These are phyloP conservation scores for Parachaetomium inaequale DNA, from an alignment of 495 filamentous ascomycete genomes.

Conservation along the genomic window DNA sequence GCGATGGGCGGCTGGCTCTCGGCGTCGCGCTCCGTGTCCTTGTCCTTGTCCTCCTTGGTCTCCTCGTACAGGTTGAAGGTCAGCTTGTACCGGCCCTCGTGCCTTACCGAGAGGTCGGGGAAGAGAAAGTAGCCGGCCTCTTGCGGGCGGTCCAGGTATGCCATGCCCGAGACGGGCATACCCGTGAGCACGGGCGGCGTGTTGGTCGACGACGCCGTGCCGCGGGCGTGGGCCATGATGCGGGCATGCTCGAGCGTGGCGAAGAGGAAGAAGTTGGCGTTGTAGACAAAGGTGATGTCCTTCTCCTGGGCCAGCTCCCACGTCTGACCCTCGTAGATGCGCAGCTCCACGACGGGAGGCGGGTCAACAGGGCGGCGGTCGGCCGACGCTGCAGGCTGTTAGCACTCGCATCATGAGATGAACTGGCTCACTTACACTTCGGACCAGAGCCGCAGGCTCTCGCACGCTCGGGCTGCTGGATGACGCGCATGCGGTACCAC, in stretches of 20 bases:
- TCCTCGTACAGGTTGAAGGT: slow-evolving; percentile 93
- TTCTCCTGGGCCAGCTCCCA: slow-evolving; percentile 57
- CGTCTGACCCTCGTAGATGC: slow-evolving; percentile 74
- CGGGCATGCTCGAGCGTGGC: slow-evolving; percentile 87
- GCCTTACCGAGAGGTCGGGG: slow-evolving; percentile 92
- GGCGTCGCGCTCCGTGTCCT: slow-evolving; percentile 44
- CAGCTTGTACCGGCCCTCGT: slow-evolving; percentile 86
- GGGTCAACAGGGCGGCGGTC: slow-evolving; percentile 96
- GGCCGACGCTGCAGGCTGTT: slow-evolving; percentile 67
- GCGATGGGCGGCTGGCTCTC: slow-evolving; percentile 13
- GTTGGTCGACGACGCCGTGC: slow-evolving; percentile 58
- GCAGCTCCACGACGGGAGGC: slow-evolving; percentile 91
- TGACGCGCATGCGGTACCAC: slow-evolving; percentile 77
- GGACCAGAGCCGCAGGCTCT: slow-evolving; percentile 93
- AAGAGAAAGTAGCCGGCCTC: slow-evolving; percentile 98
- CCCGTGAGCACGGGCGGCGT: slow-evolving; percentile 85
- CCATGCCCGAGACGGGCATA: slow-evolving; percentile 93
- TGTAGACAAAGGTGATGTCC: slow-evolving; percentile 87
- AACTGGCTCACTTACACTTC: slow-evolving; percentile 64
- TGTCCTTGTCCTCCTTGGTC: slow-evolving; percentile 64
- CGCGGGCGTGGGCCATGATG: slow-evolving; percentile 76
- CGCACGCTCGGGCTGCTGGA: slow-evolving; percentile 94
- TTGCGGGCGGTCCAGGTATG: slow-evolving; percentile 86
- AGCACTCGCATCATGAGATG: slow-evolving; percentile 10
- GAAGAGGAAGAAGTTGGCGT: slow-evolving; percentile 97